Evolutionary conservation across 148 eudicot species (phyloP), one percentile per base, ranked within the genome.

Genomic region (Chenopodium berlandieri): DNA sequence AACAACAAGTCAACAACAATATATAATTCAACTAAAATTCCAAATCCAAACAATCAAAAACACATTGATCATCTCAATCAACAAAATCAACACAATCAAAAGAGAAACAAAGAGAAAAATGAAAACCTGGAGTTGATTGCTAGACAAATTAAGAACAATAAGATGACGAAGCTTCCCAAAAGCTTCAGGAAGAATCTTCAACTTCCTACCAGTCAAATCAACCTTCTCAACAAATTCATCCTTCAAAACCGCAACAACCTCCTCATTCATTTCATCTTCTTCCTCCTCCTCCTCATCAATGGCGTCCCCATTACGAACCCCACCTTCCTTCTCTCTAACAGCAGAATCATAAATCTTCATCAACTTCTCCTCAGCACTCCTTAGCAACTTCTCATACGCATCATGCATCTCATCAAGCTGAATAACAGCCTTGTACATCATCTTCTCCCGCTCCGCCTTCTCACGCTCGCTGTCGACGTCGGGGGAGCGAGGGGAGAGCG

Each of bases 341-440:
- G 92, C 94, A 30, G 86, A 70, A 31, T 90, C 91, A 52, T 92
- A 92, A 71, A 92, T 88, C 90, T 32, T 90, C 88, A 82, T 78
- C 47, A 92, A n/a, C 74, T 85, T 92, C 69, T 78, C 85, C 81
- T 92, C 97, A 5, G 92, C 86, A 7, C 75, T 88, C 2, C 75
- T 70, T 52, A 91, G 75, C 84, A 92, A 32, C 83, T 85, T 92
- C 89, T 82, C 89, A 16, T 91, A 92, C 73, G 86, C 82, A 75
- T 84, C 90, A 47, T 91, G 92, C 91, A 91, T 88, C 81, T 92
- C 92, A 60, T 91, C 97, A 76, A 92, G 25, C 72, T 88, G 84
- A 16, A 92, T 82, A 40, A 92, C 88, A 40, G 92, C 88, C 87
- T 85, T 90, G 32, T 90, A 90, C 81, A 88, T 75, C 71, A 78